phyloP scores from a whole-genome alignment of 2,329 filamentous ascomycete genomes.

The Alternaria rosae region DNA sequence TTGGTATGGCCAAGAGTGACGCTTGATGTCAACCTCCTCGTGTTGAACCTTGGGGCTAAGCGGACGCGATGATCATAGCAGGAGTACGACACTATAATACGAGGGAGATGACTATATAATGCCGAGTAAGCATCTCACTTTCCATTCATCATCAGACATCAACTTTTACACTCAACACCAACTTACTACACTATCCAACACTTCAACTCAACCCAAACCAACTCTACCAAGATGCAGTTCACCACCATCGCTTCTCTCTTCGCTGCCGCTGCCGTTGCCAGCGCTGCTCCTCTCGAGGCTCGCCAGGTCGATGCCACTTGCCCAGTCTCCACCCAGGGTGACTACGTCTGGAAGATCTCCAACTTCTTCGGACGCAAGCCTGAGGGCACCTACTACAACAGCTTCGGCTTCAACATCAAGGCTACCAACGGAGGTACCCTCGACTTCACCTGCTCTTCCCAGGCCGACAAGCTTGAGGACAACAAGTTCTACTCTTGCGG shows the following conservation, averaged over 20 bases:
- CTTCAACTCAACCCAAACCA: background rate
- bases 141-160: constrained; percentile 7
- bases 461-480: constrained; percentile 11
- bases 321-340: constrained; percentile 15
- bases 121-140: background rate
- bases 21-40: constrained; percentile 8
- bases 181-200: background rate
- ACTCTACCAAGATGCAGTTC: constrained; percentile 26
- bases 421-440: constrained; percentile 21
- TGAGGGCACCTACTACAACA: constrained; percentile 25
- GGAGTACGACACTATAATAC: background rate
- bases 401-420: constrained; percentile 24
- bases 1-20: background rate
- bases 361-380: constrained; percentile 28
- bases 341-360: constrained; percentile 32
- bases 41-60: background rate
- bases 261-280: constrained; percentile 18
- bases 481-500: constrained; percentile 22
- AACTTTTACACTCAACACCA: constrained; percentile 4
- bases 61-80: background rate
- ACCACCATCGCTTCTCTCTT: constrained; percentile 25
- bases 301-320: constrained; percentile 12
- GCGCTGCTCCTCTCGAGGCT: constrained; percentile 18
- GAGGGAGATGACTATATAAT: constrained; percentile 8
- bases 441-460: constrained; percentile 18